phyloP scores from a whole-genome alignment of 768 basidiomycete genomes.

The Naganishia randhawae region DNA sequence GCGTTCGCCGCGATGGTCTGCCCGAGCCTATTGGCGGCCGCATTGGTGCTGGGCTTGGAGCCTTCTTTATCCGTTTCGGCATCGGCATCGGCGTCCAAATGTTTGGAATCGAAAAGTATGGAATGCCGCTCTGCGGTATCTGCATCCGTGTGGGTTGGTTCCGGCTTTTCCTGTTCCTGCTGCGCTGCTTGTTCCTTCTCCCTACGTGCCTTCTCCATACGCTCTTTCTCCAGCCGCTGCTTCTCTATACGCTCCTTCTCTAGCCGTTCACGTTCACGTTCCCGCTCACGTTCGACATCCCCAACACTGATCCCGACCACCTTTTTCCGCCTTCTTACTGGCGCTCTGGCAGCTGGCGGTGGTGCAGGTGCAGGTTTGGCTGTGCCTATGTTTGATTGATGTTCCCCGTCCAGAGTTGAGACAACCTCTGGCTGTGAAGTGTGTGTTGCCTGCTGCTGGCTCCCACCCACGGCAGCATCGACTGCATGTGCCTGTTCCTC shows the following conservation, averaged over 20 bases:
- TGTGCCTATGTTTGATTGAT: no score
- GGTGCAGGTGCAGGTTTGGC: background rate
- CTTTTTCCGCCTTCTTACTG: background rate
- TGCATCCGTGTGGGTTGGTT: background rate
- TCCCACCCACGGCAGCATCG: no score
- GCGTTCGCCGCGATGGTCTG: no score
- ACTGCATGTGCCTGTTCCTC: no score
- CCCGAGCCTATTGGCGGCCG: no score
- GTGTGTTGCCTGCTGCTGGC: no score
- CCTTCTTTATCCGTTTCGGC: no score
- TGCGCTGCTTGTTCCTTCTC: conserved; percentile 4
- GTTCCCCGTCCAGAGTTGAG: no score
- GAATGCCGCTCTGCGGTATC: background rate
- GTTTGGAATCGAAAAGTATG: no score
- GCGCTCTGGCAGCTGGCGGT: background rate
- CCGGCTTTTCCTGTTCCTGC: background rate
- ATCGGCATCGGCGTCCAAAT: no score
- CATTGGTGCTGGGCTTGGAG: no score
- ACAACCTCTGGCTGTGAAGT: no score
- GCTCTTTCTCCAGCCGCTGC: conserved; percentile 5
- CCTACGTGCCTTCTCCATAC: background rate
- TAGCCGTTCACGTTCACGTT: background rate
- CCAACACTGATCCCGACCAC: conserved; percentile 7
- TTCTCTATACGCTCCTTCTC: background rate
- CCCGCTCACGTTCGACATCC: conserved; percentile 6